phyloP scores from a whole-genome alignment of 208 protist species.

The Endotrypanum monterogeii region DNA sequence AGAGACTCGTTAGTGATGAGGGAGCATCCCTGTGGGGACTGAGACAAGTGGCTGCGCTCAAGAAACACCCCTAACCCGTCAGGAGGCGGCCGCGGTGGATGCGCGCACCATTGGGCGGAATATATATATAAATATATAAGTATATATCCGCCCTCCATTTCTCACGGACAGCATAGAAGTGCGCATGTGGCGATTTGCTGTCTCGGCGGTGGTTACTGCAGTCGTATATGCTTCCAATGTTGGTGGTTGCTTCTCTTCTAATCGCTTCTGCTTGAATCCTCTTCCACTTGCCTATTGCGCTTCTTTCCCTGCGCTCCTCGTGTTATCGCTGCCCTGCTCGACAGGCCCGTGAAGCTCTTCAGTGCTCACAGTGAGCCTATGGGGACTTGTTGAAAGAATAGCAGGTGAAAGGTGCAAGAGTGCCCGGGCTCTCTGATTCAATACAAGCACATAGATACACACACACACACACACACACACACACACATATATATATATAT shows the following conservation, averaged over 20 bases:
- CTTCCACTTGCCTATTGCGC: not conserved
- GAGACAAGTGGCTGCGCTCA: too few relatives aligned
- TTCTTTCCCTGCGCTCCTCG: too few relatives aligned
- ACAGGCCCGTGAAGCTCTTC: not conserved
- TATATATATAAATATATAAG: not conserved
- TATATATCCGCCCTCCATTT: not conserved
- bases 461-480: too few relatives aligned
- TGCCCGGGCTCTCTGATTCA: not conserved
- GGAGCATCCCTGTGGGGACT: too few relatives aligned
- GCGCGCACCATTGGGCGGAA: too few relatives aligned
- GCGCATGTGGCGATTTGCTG: not conserved
- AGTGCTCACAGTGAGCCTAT: not conserved
- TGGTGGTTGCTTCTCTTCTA: not conserved
- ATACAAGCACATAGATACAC: too few relatives aligned
- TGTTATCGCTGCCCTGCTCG: not conserved
- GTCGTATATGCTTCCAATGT: not conserved
- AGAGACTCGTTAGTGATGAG: too few relatives aligned
- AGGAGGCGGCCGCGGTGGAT: too few relatives aligned
- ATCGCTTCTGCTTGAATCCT: not conserved
- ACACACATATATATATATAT: too few relatives aligned
- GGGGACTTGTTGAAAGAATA: not conserved
- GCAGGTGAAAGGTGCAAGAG: not conserved
- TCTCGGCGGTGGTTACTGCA: not conserved
- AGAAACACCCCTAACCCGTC: too few relatives aligned
- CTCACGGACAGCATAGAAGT: not conserved